Percentiles rank a stretch among this genome's conserved stretches.
Evolutionary conservation across 768 basidiomycete genomes (phyloP).

Genomic region (Exidia glandulosa): DNA sequence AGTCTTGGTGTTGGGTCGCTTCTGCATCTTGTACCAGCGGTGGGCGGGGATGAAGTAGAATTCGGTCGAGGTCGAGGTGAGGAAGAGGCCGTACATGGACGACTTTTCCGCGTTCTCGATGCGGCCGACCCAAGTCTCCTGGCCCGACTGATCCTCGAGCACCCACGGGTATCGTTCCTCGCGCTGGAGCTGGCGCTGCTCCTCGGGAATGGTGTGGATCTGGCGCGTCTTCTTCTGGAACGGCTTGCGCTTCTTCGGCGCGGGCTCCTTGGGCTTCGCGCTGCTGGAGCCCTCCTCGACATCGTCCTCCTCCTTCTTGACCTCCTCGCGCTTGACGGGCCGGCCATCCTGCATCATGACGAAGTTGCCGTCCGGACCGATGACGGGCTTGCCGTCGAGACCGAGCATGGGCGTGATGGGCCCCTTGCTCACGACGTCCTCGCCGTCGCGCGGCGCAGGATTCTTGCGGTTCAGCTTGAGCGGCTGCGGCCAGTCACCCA

Average conservation of each 20-base stretch:
- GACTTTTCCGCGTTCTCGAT: slow-evolving; percentile 67
- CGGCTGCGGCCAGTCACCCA: slow-evolving; percentile 56
- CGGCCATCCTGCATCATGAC: slow-evolving; percentile 67
- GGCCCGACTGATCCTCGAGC: slow-evolving; percentile 67
- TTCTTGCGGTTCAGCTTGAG: slow-evolving; percentile 87
- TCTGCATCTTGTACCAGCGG: slow-evolving; percentile 90
- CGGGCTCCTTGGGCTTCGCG: slow-evolving; percentile 32
- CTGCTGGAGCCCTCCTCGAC: slow-evolving; percentile 16
- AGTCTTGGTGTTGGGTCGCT: slow-evolving; percentile 49
- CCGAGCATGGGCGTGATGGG: slow-evolving; percentile 63
- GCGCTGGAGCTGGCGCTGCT: slow-evolving; percentile 60
- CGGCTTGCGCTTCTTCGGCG: slow-evolving; percentile 39
- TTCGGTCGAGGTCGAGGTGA: slow-evolving; percentile 53
- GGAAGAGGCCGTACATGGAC: slow-evolving; percentile 65
- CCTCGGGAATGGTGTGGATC: slow-evolving; percentile 74
- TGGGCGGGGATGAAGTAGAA: slow-evolving; percentile 85
- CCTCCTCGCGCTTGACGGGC: slow-evolving; percentile 36
- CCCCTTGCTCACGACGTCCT: slow-evolving; percentile 10
- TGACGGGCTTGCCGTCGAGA: slow-evolving; percentile 75
- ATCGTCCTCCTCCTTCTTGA: slow-evolving; percentile 14
- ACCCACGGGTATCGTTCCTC: slow-evolving; percentile 92
- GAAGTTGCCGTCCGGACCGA: slow-evolving; percentile 49
- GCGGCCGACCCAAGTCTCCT: slow-evolving; percentile 71
- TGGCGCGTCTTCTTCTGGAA: slow-evolving; percentile 76
- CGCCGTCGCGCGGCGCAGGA: slow-evolving; percentile 35